These are phyloP conservation scores for Luzula sylvatica DNA, from an alignment of 176 grass and related monocot genomes.

Conservation along the genomic window DNA sequence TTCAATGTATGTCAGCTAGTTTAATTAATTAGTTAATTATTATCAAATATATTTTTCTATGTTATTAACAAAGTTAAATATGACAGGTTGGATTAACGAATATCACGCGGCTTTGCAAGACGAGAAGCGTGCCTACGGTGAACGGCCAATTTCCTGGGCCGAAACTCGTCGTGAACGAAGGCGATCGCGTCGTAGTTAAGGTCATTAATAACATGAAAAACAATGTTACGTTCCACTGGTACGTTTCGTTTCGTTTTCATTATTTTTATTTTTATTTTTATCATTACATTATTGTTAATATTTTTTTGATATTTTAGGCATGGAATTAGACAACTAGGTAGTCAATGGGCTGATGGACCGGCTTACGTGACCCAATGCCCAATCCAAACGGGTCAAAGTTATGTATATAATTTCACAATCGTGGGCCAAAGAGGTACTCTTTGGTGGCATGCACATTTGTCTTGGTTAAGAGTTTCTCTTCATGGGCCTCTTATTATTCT, in stretches of 20 bases:
- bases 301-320: slow-evolving; percentile 28
- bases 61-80: background rate
- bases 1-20: slow-evolving; percentile 36
- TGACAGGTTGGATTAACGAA: slow-evolving; percentile 45
- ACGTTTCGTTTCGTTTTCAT: background rate
- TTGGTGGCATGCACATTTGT: slow-evolving; percentile 90
- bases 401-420: slow-evolving; percentile 46
- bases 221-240: slow-evolving; percentile 82
- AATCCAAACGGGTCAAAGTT: slow-evolving; percentile 41
- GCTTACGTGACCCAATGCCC: slow-evolving; percentile 77
- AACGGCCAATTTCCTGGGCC: slow-evolving; percentile 75
- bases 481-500: slow-evolving; percentile 61
- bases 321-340: slow-evolving; percentile 44
- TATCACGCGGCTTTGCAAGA: slow-evolving; percentile 61
- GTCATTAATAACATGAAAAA: slow-evolving; percentile 56
- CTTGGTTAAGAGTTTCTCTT: slow-evolving; percentile 61
- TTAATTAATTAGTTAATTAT: background rate
- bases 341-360: slow-evolving; percentile 65
- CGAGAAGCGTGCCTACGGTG: slow-evolving; percentile 67
- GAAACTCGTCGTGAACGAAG: slow-evolving; percentile 36
- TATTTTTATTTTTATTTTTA: background rate
- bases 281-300: slow-evolving; percentile 6
- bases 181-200: slow-evolving; percentile 55
- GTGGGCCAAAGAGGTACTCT: slow-evolving; percentile 56
- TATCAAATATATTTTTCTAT: background rate